Evolutionary conservation across 768 basidiomycete genomes (phyloP).

Genomic region (Boletus barrowsii): DNA sequence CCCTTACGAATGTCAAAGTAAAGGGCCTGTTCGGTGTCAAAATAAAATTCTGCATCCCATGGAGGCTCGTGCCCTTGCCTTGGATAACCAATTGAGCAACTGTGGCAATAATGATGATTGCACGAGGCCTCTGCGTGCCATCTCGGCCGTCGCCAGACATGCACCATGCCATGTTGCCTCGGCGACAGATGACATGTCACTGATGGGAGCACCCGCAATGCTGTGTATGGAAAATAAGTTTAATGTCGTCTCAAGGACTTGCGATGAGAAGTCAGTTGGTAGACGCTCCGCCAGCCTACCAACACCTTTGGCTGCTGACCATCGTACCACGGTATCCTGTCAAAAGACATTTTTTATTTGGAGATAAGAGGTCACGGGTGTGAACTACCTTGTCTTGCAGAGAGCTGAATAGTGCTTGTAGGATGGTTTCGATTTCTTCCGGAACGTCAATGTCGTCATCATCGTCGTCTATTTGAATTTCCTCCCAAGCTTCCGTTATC

Average conservation of each 20-base stretch:
- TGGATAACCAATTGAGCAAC: constrained; percentile 75
- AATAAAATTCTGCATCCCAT: constrained; percentile 11
- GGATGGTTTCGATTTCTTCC: constrained; percentile 68
- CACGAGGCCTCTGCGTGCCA: constrained; percentile 80
- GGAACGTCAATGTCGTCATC: constrained; percentile 64
- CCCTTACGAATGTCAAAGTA: constrained; percentile 91
- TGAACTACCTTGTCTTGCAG: constrained; percentile 78
- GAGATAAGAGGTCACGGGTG: background rate
- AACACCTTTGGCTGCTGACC: constrained; percentile 90
- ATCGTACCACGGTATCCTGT: constrained; percentile 93
- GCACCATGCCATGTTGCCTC: constrained; percentile 96
- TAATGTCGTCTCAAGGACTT: constrained; percentile 80
- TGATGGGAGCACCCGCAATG: constrained; percentile 56
- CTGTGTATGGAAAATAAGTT: constrained; percentile 76
- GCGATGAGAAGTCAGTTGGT: constrained; percentile 67
- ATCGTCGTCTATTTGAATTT: constrained; percentile 16
- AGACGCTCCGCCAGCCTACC: constrained; percentile 82
- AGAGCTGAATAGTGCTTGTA: constrained; percentile 69
- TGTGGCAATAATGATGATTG: constrained; percentile 52
- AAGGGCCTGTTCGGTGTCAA: constrained; percentile 57
- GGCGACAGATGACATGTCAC: constrained; percentile 72
- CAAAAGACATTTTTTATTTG: background rate
- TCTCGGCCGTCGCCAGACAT: constrained; percentile 87
- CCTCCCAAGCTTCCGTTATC: constrained; percentile 5
- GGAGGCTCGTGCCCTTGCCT: constrained; percentile 44